Percentiles rank a stretch among this genome's conserved stretches.
Evolutionary conservation across 495 filamentous ascomycete species (phyloP).

Genomic region (Schizothecium vesticola): DNA sequence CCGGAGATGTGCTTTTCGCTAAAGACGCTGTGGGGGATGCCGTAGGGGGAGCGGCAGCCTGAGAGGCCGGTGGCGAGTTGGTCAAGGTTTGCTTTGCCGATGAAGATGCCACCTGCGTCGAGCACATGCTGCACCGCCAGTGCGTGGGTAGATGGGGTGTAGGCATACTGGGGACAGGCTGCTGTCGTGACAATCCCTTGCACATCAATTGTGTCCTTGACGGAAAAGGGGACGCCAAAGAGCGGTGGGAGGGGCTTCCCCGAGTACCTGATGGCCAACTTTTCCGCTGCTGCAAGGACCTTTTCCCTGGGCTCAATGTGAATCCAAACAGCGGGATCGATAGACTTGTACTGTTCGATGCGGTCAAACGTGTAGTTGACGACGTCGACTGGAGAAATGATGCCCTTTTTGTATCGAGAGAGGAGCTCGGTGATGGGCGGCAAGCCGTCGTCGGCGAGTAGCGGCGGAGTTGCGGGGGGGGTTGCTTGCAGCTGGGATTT

Average conservation of each 20-base stretch:
- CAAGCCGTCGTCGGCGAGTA: constrained; percentile 20
- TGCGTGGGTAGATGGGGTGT: constrained; percentile 40
- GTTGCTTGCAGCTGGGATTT: constrained; percentile 24
- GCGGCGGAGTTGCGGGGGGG: constrained; percentile 29
- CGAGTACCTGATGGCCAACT: constrained; percentile 38
- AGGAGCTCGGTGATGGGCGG: constrained; percentile 34
- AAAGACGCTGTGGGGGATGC: constrained; percentile 50
- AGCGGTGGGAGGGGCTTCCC: constrained; percentile 50
- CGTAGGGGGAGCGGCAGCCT: constrained; percentile 60
- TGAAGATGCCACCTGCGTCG: constrained; percentile 52
- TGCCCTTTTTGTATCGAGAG: constrained; percentile 28
- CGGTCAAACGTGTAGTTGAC: constrained; percentile 38
- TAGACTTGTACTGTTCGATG: constrained; percentile 40
- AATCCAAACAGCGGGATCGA: constrained; percentile 54
- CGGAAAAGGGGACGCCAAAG: constrained; percentile 58
- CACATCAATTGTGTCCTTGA: constrained; percentile 62
- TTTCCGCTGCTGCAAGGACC: constrained; percentile 37
- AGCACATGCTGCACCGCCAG: constrained; percentile 34
- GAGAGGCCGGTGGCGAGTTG: constrained; percentile 61
- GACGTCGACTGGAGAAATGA: constrained; percentile 27
- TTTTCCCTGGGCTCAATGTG: constrained; percentile 37
- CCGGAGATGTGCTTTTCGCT: constrained; percentile 45
- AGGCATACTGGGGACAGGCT: constrained; percentile 51
- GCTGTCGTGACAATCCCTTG: constrained; percentile 53
- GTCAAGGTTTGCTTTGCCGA: constrained; percentile 66